phyloP scores from a whole-genome alignment of 345 rosid genomes.

The Eucalyptus coolabah region DNA sequence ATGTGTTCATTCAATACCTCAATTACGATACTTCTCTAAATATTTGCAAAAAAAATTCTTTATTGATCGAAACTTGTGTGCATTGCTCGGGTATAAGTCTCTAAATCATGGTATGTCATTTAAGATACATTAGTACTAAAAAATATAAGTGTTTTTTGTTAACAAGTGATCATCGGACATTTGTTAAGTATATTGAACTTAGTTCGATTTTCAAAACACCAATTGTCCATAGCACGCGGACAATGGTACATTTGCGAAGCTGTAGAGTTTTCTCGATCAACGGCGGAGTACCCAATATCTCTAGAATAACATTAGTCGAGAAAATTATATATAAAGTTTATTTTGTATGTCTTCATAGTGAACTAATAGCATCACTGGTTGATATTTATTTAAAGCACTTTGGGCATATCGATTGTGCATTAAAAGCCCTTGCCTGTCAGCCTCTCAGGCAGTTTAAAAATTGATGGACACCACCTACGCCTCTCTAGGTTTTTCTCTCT shows the following conservation, averaged over 20 bases:
- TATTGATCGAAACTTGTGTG: not conserved
- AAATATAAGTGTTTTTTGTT: no score
- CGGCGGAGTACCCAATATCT: fast-evolving
- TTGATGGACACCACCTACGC: not conserved
- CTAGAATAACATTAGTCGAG: not conserved
- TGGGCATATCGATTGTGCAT: not conserved
- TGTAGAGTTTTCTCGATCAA: no score
- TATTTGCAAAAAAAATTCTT: not conserved
- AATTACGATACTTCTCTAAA: no score
- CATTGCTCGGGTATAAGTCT: not conserved
- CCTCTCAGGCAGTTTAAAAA: not conserved
- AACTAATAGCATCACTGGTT: not conserved
- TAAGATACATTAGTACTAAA: no score
- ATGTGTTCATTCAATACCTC: not conserved
- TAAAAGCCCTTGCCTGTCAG: not conserved
- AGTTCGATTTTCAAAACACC: no score
- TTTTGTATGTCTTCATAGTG: not conserved
- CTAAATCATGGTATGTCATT: no score
- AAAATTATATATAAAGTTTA: not conserved
- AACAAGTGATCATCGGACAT: no score
- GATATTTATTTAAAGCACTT: not conserved
- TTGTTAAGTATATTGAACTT: no score
- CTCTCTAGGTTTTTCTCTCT: not conserved
- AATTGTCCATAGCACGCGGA: no score
- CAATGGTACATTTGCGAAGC: no score